phyloP scores from a whole-genome alignment of 140 eudicot genomes.

The Erigeron philadelphicus region DNA sequence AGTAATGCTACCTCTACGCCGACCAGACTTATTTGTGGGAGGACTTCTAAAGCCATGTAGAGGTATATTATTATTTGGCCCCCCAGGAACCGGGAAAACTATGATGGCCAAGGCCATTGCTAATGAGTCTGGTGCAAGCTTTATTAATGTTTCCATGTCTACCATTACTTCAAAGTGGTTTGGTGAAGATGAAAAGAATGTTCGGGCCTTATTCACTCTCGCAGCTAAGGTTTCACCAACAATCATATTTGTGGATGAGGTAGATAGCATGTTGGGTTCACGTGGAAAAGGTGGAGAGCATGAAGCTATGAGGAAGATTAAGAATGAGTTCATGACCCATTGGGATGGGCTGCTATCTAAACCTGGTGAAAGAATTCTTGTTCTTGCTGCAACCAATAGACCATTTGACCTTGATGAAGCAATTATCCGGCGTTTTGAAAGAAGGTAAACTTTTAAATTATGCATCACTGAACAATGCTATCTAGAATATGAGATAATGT shows the following conservation, averaged over 20 bases:
- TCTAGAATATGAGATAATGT: neutral
- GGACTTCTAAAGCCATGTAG: slow-evolving; percentile 88
- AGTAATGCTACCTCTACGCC: slow-evolving; percentile 81
- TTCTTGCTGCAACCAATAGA: slow-evolving; percentile 94
- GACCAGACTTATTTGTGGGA: slow-evolving; percentile 87
- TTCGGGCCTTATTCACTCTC: slow-evolving; percentile 76
- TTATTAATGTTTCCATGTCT: slow-evolving; percentile 93
- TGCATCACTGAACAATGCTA: neutral
- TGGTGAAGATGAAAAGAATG: slow-evolving; percentile 95
- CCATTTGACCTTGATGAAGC: slow-evolving; percentile 99
- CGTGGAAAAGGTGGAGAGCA: slow-evolving; percentile 81
- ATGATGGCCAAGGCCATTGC: slow-evolving; percentile 98
- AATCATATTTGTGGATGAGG: slow-evolving; percentile 89
- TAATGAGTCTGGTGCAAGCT: slow-evolving; percentile 92
- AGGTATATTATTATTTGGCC: slow-evolving; percentile 88
- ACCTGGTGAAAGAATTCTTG: slow-evolving; percentile 68
- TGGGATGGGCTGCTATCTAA: slow-evolving; percentile 88
- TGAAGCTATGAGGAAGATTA: slow-evolving; percentile 93
- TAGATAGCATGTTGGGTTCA: slow-evolving; percentile 93
- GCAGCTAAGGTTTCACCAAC: slow-evolving; percentile 95
- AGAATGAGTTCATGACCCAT: slow-evolving; percentile 87
- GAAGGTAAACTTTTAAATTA: slow-evolving; percentile 48
- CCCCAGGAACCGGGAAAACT: slow-evolving; percentile 97
- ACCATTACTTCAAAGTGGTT: slow-evolving; percentile 95
- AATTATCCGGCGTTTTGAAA: slow-evolving; percentile 80